Evolutionary conservation across 306 rosid genomes (phyloP), one percentile per base, ranked within the genome.

Genomic region (Sesbania bispinosa): DNA sequence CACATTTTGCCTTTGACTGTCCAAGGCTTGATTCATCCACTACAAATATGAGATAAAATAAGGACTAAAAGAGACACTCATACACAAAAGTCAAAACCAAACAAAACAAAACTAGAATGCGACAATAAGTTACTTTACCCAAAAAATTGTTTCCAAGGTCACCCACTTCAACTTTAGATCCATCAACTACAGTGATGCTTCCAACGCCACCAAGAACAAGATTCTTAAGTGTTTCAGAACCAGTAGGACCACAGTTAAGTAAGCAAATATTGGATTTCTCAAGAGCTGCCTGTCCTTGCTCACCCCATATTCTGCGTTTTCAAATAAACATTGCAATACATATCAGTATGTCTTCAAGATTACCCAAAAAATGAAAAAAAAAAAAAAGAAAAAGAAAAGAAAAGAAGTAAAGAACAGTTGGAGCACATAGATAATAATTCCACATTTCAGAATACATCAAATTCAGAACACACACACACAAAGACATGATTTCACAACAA

Each of bases 201-300:
- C 99, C 99, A 69, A 91, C 57, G 77, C 99, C 97, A 33, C 99
- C 99, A 42, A 94, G 99, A 71, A 91, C 99, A 52, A 94, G 97
- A 79, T 93, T 91, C 88, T 78, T 94, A 23, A 94, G 82, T 27
- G 97, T 83, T 81, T 94, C 99, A 18, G 99, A 91, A 58, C 99
- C 99, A 7, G 99, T 94, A 57, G 99, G 99, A 47, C 99, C 97
- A 47, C 97, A 91, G 71, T 94, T 94, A 48, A 94, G 96, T 52
- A 89, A 78, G 81, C 97, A 92, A 61, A 92, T 81, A 64, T 88
- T 92, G 53, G 97, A 90, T 67, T 87, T 87, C 90, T 89, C 92
- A 48, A 87, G 96, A 35, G 93, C 92, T 19, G 85, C 80, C 59
- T 89, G 96, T 46, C 96, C 96, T 36, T 85, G 96, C 9, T 89